Evolutionary conservation across 148 eudicot genomes (phyloP).

Genomic region (Rheum nobile): DNA sequence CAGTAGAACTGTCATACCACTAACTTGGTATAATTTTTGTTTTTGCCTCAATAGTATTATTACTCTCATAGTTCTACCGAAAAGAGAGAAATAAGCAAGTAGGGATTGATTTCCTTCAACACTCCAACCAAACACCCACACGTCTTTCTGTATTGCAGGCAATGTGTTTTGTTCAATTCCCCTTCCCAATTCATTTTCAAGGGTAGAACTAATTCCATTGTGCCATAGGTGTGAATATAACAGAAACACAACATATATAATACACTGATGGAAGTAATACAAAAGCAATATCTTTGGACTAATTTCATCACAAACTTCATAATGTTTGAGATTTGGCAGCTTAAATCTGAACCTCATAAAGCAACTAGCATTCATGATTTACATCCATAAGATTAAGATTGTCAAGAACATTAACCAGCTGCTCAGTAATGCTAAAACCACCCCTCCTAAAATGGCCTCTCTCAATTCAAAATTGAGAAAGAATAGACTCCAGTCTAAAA

Average conservation of each 20-base stretch:
- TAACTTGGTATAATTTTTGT: background rate
- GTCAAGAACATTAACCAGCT: background rate
- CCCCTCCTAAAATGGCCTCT: background rate
- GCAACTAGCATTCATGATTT: background rate
- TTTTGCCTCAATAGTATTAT: background rate
- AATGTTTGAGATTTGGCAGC: background rate
- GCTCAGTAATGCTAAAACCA: background rate
- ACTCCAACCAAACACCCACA: background rate
- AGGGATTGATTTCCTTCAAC: background rate
- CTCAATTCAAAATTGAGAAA: background rate
- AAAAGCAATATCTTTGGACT: background rate
- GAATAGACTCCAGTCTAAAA: background rate
- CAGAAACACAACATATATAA: too few species aligned
- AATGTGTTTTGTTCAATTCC: background rate
- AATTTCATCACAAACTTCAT: background rate
- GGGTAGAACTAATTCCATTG: background rate
- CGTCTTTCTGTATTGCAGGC: background rate
- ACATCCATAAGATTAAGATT: background rate
- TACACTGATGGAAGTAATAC: background rate
- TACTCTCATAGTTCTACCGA: background rate
- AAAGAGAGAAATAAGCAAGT: background rate
- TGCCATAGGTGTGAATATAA: background rate
- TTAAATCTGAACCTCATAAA: background rate
- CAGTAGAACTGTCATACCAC: background rate
- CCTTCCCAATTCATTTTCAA: background rate